Evolutionary conservation across 2,329 filamentous ascomycete species (phyloP).

Genomic region (Alternaria infectoria): DNA sequence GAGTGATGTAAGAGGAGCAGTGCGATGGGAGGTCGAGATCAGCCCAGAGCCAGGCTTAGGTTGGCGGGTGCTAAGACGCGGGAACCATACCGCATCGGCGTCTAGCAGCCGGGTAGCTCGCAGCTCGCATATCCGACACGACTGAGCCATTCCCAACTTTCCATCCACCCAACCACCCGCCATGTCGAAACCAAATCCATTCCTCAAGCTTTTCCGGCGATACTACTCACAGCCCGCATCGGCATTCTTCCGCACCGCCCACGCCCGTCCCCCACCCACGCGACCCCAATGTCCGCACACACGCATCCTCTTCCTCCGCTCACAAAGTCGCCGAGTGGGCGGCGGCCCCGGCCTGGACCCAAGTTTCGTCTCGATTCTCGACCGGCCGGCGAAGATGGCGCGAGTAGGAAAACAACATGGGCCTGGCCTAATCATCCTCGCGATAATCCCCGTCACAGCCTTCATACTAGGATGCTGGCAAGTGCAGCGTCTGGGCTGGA

Average conservation of each 20-base stretch:
- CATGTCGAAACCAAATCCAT: constrained; percentile 43
- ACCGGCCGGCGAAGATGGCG: constrained; percentile 82
- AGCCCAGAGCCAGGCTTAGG: not conserved
- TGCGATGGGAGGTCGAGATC: not conserved
- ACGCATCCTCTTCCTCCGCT: constrained; percentile 25
- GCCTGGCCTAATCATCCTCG: constrained; percentile 79
- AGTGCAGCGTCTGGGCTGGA: constrained; percentile 90
- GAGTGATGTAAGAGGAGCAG: not conserved
- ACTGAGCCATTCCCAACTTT: constrained; percentile 14
- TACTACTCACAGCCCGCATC: constrained; percentile 29
- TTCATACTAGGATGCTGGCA: constrained; percentile 95
- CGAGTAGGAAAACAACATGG: constrained; percentile 77
- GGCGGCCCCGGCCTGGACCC: constrained; percentile 68
- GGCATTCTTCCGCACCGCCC: constrained; percentile 8
- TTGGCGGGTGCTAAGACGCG: constrained; percentile 6
- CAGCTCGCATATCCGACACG: constrained; percentile 19
- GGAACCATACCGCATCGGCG: constrained; percentile 21
- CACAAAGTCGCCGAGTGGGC: constrained; percentile 25
- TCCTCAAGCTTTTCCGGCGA: constrained; percentile 40
- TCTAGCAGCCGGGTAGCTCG: constrained; percentile 13
- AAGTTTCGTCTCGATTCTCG: constrained; percentile 82
- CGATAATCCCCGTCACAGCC: constrained; percentile 87
- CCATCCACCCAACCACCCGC: constrained; percentile 5
- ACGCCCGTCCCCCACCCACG: constrained; percentile 27
- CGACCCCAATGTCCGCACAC: constrained; percentile 46